Percentiles rank a stretch among this genome's conserved stretches.
These are phyloP conservation scores for Thermomyces lanuginosus DNA, from an alignment of 2,329 filamentous ascomycete genomes.

Conservation along the genomic window DNA sequence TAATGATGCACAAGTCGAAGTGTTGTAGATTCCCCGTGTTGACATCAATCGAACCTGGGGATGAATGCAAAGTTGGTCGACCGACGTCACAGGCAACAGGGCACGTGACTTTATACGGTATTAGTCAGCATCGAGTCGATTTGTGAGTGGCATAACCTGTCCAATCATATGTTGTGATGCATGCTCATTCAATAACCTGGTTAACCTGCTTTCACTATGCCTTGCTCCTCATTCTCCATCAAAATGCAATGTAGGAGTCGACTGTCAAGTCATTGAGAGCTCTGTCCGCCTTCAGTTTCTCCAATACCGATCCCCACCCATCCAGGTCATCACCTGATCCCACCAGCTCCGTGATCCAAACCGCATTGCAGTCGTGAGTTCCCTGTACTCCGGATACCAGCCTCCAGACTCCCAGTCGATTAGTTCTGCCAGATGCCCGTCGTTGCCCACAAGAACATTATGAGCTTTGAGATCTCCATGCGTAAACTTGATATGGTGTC, in stretches of 20 bases:
- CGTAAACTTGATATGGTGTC: constrained; percentile 12
- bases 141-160: too few relatives aligned
- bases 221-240: too few relatives aligned
- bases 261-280: constrained; percentile 11
- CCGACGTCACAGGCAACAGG: too few relatives aligned
- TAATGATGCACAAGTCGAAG: too few relatives aligned
- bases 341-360: constrained; percentile 11
- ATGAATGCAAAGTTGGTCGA: too few relatives aligned
- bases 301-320: constrained; percentile 10
- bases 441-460: constrained; percentile 10
- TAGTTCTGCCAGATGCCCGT: constrained; percentile 12
- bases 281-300: constrained; percentile 8
- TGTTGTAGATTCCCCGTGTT: too few relatives aligned
- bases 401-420: constrained; percentile 14
- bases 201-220: neutral
- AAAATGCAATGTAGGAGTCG: constrained; percentile 12
- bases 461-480: constrained; percentile 12
- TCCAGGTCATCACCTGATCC: constrained; percentile 9
- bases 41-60: too few relatives aligned
- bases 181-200: too few relatives aligned
- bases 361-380: constrained; percentile 11
- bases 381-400: constrained; percentile 13
- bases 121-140: too few relatives aligned
- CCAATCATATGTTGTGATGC: too few relatives aligned
- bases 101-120: too few relatives aligned